Percentiles rank a stretch among this genome's conserved stretches.
phyloP scores from a whole-genome alignment of 2,329 filamentous ascomycete species.

The Colletotrichum camelliae region DNA sequence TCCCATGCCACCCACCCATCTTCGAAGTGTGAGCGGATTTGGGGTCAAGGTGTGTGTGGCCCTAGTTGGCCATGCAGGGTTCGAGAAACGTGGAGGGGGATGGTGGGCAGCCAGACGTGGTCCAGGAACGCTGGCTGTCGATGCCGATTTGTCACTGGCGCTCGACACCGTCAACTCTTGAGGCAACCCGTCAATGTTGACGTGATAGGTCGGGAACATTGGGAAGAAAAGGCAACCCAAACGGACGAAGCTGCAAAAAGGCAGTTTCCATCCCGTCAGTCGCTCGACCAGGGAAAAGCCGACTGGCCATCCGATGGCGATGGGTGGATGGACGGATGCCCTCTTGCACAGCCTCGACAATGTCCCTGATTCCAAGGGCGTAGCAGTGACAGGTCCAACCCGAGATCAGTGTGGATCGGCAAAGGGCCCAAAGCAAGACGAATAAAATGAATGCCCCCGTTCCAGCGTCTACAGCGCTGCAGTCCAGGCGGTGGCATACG shows the following conservation, averaged over 20 bases:
- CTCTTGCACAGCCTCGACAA: conserved; percentile 9
- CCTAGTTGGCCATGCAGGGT: conserved; percentile 17
- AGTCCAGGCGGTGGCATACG: neutral
- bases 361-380: neutral
- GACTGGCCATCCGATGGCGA: neutral
- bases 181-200: neutral
- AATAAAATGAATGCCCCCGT: neutral
- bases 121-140: conserved; percentile 1
- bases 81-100: conserved; percentile 4
- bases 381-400: neutral
- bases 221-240: neutral
- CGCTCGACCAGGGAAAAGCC: neutral
- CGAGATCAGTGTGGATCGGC: neutral
- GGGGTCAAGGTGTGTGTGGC: neutral
- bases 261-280: neutral
- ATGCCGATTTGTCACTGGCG: neutral
- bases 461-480: neutral
- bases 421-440: neutral
- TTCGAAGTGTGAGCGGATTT: neutral
- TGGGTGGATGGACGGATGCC: neutral
- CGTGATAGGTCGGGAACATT: neutral
- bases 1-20: neutral
- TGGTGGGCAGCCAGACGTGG: neutral
- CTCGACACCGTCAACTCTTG: neutral
- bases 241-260: conserved; percentile 10